Base-by-base conservation (phyloP, 129 eudicot species). In the Smallanthus sonchifolius region DNA sequence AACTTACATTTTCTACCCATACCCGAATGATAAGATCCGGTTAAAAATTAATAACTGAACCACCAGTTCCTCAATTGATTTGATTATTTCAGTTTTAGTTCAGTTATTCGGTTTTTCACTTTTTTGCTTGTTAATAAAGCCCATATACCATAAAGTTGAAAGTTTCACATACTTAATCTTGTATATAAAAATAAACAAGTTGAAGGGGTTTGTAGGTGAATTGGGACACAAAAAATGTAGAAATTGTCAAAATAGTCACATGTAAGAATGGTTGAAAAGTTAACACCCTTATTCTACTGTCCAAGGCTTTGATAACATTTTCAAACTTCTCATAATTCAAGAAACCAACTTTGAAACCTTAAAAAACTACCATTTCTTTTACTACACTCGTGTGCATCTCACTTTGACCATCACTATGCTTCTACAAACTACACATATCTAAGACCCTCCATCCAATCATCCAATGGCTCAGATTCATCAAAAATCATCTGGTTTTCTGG, bases 301-400 rank as follows among this genome's bases (percentile, higher is more conserved):
- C 80, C 87, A 69, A 77, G 66, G 80, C 70, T 75, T 76, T 72
- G 75, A 70, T 77, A 57, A 72, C 81, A 81, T 64, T 70, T 81
- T 81, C 83, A 65, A 80, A 74, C 60, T 81, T 81, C 84, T 44
- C 89, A 42, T 2, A 52, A 79, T 43, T 79, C 87, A 69, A 85
- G 76, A 75, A 85, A 79, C 79, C 80, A 75, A 49, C 71, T 74
- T 84, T 68, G 80, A 85, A 76, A 82, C 83, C 90, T 81, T 66
- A 87, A 82, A 71, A 77, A 81, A 61, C 62, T 69, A 76, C 88
- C 92, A 81, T 69, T 79, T 75, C 62, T 47, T 69, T 79, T 62
- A 81, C 63, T 71, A 77, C 93, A 78, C 85, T 85, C 94, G 94
- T 87, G 96, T 81, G 89, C 89, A 13, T 78, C 78, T 32, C 44